Percentiles rank a stretch among this genome's conserved stretches.
Conservation (phyloP, 2,329 filamentous ascomycete genomes). For the Colletotrichum camelliae region DNA sequence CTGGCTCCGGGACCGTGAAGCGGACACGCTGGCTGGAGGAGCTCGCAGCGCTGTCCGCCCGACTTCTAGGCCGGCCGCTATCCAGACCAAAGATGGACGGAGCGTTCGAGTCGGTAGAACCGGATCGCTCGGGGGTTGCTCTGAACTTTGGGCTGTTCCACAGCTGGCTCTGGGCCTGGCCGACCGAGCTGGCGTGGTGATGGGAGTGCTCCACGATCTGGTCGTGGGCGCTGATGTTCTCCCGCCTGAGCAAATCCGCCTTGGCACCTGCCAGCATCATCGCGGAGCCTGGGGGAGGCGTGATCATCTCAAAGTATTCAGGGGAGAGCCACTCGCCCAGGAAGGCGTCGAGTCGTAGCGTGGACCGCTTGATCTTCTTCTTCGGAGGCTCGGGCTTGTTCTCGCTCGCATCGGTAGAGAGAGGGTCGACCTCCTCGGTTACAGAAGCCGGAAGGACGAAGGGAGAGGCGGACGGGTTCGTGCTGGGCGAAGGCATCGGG, state of each 20-base stretch:
- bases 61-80: constrained; percentile 34
- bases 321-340: constrained; percentile 95
- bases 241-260: constrained; percentile 79
- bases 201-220: constrained; percentile 9
- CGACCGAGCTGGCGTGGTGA: constrained; percentile 20
- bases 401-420: constrained; percentile 17
- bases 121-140: constrained; percentile 14
- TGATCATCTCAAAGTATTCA: constrained; percentile 92
- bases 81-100: constrained; percentile 25
- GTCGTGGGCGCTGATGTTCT: constrained; percentile 64
- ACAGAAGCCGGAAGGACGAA: constrained; percentile 14
- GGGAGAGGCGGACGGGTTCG: constrained; percentile 10
- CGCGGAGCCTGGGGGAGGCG: constrained; percentile 82
- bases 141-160: constrained; percentile 37
- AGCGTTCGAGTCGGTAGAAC: constrained; percentile 21
- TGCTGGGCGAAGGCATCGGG: constrained; percentile 35
- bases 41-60: constrained; percentile 26
- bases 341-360: constrained; percentile 87
- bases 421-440: constrained; percentile 1
- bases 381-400: constrained; percentile 5
- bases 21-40: constrained; percentile 23
- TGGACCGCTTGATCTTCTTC: constrained; percentile 54
- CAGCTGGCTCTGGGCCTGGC: constrained; percentile 32
- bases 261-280: constrained; percentile 92
- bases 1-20: constrained; percentile 8